Evolutionary conservation across 2,329 filamentous ascomycete genomes (phyloP), one percentile per base, ranked within the genome.

Genomic region (Pseudonectria foliicola): DNA sequence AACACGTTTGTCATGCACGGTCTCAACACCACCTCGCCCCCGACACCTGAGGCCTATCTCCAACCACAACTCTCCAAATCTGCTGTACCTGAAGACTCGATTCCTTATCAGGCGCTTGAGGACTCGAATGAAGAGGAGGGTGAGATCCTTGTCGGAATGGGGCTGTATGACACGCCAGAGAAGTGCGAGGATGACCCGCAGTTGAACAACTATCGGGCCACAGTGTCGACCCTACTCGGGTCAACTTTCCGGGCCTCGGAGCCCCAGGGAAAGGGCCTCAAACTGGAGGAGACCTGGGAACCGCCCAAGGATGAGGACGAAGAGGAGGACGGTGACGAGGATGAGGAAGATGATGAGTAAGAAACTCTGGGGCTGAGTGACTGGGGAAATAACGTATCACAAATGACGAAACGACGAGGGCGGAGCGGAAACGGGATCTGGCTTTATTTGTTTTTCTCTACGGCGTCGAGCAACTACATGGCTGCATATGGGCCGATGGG

Each of bases 101-200:
- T 70, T 32, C 58, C 65, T 10, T 74, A 69, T 41, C 62, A 71
- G 36, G 47, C 69, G 6, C 58, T 75, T 15, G 68, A 72, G 23
- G 68, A 75, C 26, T 54, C 63, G 10, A 28, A 35, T 6, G 66
- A 74, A 31, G 75, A 77, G 18, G 75, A 76, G 29, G 81, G 77
- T 25, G 83, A 88, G 50, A 81, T 87, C 40, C 69, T 90, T 2
- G 71, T 88, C n/a, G 85, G 85, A 13, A 81, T 92, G 73, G 85
- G 85, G 1, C 71, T 92, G 0, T 92, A 92, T 57, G 85, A 87
- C 50, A 66, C 75, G 4, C 83, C 83, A 0, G 80, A 80, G 36
- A 73, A 75, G 50, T 49, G 59, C 27, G 59, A 68, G 7, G 60
- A 64, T 13, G 70, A 73, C 36, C 62, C 68, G 21, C 62, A 68